Evolutionary conservation across 2,329 filamentous ascomycete genomes (phyloP), one percentile per base, ranked within the genome.

Genomic region (Sclerotinia borealis): DNA sequence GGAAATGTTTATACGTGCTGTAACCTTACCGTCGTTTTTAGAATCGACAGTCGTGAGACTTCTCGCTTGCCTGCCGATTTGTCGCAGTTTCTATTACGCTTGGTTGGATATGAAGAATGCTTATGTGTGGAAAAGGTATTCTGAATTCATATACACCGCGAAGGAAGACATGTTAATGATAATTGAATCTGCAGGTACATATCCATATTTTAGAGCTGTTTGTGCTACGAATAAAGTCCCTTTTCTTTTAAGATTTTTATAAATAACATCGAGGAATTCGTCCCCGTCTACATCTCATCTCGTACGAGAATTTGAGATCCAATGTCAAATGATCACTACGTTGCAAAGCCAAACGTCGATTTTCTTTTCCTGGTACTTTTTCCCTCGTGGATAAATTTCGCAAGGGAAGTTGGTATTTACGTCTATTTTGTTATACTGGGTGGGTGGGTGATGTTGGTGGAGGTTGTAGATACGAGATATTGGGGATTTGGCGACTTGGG

Each of bases 271-370:
- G 22, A 54, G 50, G 36, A 36, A 37, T 3, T 71, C 66, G 2
- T 72, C 70, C 3, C 68, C 65, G 50, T 75, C 71, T 27, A 70
- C 72, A 22, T 71, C 71, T 9, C 61, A 51, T 10, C 77, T 60
- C 9, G 71, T 49, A 17, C 72, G 25, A 3, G 2, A 10, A 8
- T 71, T 36, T 61, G 65, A 6, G 71, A 70, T 41, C 75, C 73
- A 13, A 74, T 64, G 1, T 41, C 75, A 73, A 13, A 74, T 64
- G 1, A 67, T 68, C 0, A 72, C 77, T 0, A 78, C 79, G 63
- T 73, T 76, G 63, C 75, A 75, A 54, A 80, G 72, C 17, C 80
- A 64, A 49, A 80, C 70, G 63, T 80, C 70, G 54, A 79, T 71
- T 58, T 73, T 71, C 2, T 71, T 58, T 73, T 71, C 2, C 72